Conservation (phyloP, 2,329 filamentous ascomycete genomes). For the Camillea tinctor region DNA sequence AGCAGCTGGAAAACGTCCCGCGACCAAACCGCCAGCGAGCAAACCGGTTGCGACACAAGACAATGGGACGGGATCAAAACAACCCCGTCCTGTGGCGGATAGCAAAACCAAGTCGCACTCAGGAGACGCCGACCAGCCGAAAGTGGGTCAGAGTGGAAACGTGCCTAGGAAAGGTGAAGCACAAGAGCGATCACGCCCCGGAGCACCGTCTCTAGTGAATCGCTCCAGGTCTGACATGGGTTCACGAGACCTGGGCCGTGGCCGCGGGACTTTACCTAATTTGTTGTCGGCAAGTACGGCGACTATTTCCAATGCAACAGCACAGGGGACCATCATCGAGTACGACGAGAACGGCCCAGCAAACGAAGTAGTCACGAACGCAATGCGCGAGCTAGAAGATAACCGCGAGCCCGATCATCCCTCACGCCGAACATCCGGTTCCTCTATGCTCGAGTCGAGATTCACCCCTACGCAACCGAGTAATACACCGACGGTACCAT, state of each 20-base stretch:
- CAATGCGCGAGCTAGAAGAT: conserved; percentile 12
- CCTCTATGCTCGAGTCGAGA: conserved; percentile 35
- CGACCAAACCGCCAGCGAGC: conserved; percentile 8
- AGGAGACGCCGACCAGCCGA: neutral
- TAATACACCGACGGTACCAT: conserved; percentile 43
- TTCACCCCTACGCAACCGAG: conserved; percentile 52
- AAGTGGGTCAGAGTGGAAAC: conserved; percentile 5
- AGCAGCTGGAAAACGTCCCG: conserved; percentile 49
- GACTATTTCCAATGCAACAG: conserved; percentile 42
- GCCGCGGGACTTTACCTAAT: conserved; percentile 28
- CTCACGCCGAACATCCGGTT: conserved; percentile 20
- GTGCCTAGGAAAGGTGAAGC: conserved; percentile 14
- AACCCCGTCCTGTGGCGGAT: conserved; percentile 1
- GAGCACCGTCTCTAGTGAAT: conserved; percentile 27
- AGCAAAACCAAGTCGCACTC: conserved; percentile 6
- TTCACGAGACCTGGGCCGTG: conserved; percentile 27
- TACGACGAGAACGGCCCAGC: conserved; percentile 30
- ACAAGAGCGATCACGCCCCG: conserved; percentile 16
- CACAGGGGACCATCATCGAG: conserved; percentile 45
- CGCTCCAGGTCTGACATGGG: conserved; percentile 31
- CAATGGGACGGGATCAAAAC: neutral
- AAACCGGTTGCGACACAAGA: conserved; percentile 2
- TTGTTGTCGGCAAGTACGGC: conserved; percentile 36
- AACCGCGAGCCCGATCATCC: conserved; percentile 10
- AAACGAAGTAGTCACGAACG: conserved; percentile 24